Base-by-base conservation (phyloP, 805 yeast species). In the Cyberlindnera suaveolens region DNA sequence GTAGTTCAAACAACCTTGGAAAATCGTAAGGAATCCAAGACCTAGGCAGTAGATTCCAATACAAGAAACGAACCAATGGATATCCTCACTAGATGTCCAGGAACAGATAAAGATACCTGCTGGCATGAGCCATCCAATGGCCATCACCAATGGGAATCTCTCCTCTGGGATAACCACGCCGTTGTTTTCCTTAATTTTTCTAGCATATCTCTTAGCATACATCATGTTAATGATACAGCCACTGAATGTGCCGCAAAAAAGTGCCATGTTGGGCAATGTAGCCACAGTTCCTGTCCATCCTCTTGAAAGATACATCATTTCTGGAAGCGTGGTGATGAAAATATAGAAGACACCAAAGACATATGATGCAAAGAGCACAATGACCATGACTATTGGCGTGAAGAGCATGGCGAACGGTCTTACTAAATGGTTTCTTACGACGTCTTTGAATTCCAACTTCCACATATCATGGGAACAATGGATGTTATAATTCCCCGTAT, bases 1-100 rank as follows among this genome's bases (percentile, higher is more conserved):
- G 53, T 80, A 80, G 58, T 75, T 78, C 40, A 80, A 60, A 46
- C 77, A 71, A 7, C 82, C 78, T 50, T 77, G 77, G 68, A 80
- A 80, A 39, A 77, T 72, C 37, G 72, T 65, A 41, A 79, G 62
- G 48, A 78, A 70, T 9, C 83, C 83, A 48, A 66, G 57, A 4
- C 78, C 77, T 42, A 76, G 71, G 17, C 74, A 51, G 8, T 68
- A 67, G n/a, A 79, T 70, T 6, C 80, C 83, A 36, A 80, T 63
- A 61, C 75, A 68, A 20, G 82, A 85, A 7, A 70, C 75, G n/a
- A 72, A 61, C 80, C 80, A 76, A 47, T 66, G 77, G 17, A 72
- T 59, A 9, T 50, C 50, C 38, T 61, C 60, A 27, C 58, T 53
- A 43, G 78, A 73, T 0, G 83, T 67, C 87, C 87, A 82, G 8